Evolutionary conservation across 202 grass and related monocot species (phyloP), one percentile per base, ranked within the genome.

Genomic region (Saccharum hybrid): DNA sequence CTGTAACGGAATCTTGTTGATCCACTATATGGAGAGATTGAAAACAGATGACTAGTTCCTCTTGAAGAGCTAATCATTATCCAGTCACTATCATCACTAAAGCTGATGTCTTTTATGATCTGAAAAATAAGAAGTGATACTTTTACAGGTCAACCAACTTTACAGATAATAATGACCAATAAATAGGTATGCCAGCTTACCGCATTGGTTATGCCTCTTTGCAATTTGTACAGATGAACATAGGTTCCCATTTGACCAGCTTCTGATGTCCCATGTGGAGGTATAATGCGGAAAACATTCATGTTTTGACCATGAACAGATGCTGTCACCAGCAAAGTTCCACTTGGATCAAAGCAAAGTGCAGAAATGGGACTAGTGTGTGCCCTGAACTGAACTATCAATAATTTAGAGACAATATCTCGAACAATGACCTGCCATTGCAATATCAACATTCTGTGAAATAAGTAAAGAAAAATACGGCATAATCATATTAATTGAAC

Each of bases 21-120:
- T 68, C 80, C 82, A 67, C 89, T 86, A 67, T 93, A 90, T 65
- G 89, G 93, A 85, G 88, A 93, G 59, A 95, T 92, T 68, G 89
- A 87, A 76, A 92, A 98, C 68, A 98, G 68, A 87, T 98, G 96
- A 65, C 90, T 91, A 70, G 96, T 98, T 66, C 93, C 96, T 63
- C 89, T 91, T 48, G 96, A 98, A 51, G 92, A 95, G 81, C 93
- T 98, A 84, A 98, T 95, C 93, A 96, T 93, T 92, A 98, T 96
- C 96, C 96, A 98, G 54, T 98, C 86, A 72, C 93, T 96, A 65
- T 96, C 91, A 36, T 94, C 93, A 16, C 96, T 98, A 81, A 98
- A 98, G 74, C 92, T 98, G 76, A 98, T 90, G 65, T 98, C 96
- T 85, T 98, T 94, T 91, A 96, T 98, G 64, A 98, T 88, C 96